Percentiles rank a stretch among this genome's conserved stretches.
These are phyloP conservation scores for Geosmithia putterillii DNA, from an alignment of 2,329 filamentous ascomycete genomes.

Conservation along the genomic window DNA sequence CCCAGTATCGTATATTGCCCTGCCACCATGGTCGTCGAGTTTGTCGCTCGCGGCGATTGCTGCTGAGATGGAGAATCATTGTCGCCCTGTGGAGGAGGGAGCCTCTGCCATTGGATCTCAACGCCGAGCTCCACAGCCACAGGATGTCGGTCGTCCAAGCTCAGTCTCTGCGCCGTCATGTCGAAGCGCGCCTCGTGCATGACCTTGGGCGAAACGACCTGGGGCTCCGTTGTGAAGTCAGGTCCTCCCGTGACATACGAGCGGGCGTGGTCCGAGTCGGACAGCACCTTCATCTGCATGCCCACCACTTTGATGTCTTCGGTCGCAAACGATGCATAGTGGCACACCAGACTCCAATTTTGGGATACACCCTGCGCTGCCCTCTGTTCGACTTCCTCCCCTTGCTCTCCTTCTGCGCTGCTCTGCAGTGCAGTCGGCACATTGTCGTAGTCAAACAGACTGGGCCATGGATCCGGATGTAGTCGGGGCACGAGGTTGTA, in stretches of 20 bases:
- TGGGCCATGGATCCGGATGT: conserved; percentile 73
- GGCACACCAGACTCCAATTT: conserved; percentile 65
- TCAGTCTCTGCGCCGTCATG: conserved; percentile 61
- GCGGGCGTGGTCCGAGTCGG: conserved; percentile 47
- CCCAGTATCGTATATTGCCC: conserved; percentile 72
- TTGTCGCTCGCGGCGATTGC: conserved; percentile 25
- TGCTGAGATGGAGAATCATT: conserved; percentile 10
- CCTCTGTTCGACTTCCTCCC: conserved; percentile 26
- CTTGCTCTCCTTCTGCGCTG: too few relatives aligned
- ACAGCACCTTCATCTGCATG: conserved; percentile 48
- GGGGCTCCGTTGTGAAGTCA: conserved; percentile 24
- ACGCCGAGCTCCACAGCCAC: conserved; percentile 65
- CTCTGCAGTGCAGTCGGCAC: conserved; percentile 18
- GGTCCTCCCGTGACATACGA: conserved; percentile 35
- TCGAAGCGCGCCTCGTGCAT: conserved; percentile 63
- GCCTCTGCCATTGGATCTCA: conserved; percentile 55
- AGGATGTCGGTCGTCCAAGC: conserved; percentile 70
- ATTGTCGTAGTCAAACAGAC: conserved; percentile 58
- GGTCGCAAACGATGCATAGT: conserved; percentile 64
- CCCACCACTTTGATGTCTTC: conserved; percentile 55
- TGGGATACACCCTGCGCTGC: conserved; percentile 56
- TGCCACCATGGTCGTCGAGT: conserved; percentile 59
- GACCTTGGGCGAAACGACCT: conserved; percentile 49
- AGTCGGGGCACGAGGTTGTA: conserved; percentile 77
- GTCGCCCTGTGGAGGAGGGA: conserved; percentile 4